Evolutionary conservation across 1,284 basidiomycete species (phyloP), one percentile per base, ranked within the genome.

Genomic region (Puccinia polysora): DNA sequence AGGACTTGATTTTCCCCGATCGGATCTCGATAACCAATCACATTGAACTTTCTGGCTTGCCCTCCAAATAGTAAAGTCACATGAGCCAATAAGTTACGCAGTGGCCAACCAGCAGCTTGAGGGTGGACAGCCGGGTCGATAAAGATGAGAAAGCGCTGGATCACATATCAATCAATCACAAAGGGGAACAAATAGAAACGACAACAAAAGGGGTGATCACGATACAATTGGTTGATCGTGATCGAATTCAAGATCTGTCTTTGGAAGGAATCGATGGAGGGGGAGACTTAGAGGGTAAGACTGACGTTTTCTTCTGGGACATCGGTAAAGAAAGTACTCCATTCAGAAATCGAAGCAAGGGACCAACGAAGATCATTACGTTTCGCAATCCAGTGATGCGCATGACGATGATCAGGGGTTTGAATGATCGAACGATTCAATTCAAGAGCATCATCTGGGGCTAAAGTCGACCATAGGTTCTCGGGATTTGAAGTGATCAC

Each of bases 81-180:
- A 80, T 88, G 92, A 32, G 89, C 86, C 14, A 98, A 86, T 49
- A 95, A 84, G 77, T 97, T 98, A 49, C 95, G 88, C 5, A 97
- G 83, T 0, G 91, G 90, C 95, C 96, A 98, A 20, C 95, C 95
- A 0, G 92, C 91, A 74, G 89, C 88, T 0, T 84, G 80, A 0
- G 86, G 82, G 43, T 86, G 83, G 0, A 90, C 86, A 0, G 93
- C 96, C 0, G 95, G 91, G 78, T 98, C 95, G 58, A 91, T 80
- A 80, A 97, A 95, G 2, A 83, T 86, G 14, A 96, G 79, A 1
- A 84, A 83, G 69, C 84, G 85, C 84, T 91, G 78, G 20, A 25
- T 12, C 34, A n/a, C n/a, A n/a, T n/a, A n/a, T n/a, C n/a, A n/a
- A n/a, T n/a, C 3, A 45, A 68, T 18, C 72, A 45, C 14, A 55